Evolutionary conservation across 164 flowering plant species (phyloP), one percentile per base, ranked within the genome.

Genomic region (Pachysandra terminalis): DNA sequence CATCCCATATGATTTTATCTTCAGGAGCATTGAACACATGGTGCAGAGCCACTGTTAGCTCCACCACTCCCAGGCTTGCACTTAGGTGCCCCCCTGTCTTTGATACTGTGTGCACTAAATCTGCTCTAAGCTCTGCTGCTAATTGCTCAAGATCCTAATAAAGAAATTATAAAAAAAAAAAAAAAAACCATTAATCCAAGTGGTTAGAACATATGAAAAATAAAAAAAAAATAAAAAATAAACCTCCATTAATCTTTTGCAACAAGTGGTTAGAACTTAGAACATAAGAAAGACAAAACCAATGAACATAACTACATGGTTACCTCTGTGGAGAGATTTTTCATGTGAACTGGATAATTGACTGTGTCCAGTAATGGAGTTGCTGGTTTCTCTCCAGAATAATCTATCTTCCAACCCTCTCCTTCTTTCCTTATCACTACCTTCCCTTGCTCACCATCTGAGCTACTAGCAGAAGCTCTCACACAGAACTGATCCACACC

Each of bases 1-100:
- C 98, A 71, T 94, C 98, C 98, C 98, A 94, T 19, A 94, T 83
- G 78, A 94, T 90, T 71, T 79, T 94, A 72, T 94, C 98, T 6
- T 85, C 86, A 60, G 98, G 98, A 15, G 93, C 74, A 56, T 84
- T 80, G 80, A 94, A 94, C 7, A 94, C 97, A 82, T 90, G 89
- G 65, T 94, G 98, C 4, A 94, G 79, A 65, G 98, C 93, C 59
- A 94, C 86, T 5, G 98, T 24, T 17, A 94, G 75, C 68, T 93
- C 98, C 67, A 91, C 96, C 9, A 90, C 97, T 19, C 98, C 98
- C 40, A 93, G 74, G 79, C 89, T 91, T 66, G 97, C 61, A 71
- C 98, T 85, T 19, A 94, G 78, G 82, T 94, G 98, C 41, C 97
- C 97, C 8, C 98, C 98, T 16, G 91, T 88, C 56, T 85, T 68